phyloP scores from a whole-genome alignment of 2,329 filamentous ascomycete species.

The Pseudogymnoascus sp. region DNA sequence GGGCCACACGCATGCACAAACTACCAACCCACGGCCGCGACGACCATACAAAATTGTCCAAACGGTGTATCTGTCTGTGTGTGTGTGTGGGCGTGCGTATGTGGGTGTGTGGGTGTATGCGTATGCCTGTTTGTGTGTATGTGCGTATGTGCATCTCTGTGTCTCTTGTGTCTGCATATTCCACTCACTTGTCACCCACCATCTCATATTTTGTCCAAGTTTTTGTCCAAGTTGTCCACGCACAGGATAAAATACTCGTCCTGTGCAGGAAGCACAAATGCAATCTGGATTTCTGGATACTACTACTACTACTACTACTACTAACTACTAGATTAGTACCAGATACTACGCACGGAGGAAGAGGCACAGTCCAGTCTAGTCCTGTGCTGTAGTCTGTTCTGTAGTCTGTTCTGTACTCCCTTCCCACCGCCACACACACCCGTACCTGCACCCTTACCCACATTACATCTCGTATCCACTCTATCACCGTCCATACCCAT shows the following conservation, averaged over 20 bases:
- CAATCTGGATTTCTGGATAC: no score
- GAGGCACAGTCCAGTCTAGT: conserved; percentile 2
- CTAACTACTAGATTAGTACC: not conserved
- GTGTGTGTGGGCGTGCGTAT: not conserved
- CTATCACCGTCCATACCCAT: not conserved
- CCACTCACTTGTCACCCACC: not conserved
- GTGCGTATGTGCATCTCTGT: not conserved
- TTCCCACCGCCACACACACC: not conserved
- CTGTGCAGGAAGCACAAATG: not conserved
- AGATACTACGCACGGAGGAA: not conserved
- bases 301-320: not conserved
- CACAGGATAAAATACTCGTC: not conserved
- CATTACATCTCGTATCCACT: not conserved
- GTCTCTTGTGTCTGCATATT: not conserved
- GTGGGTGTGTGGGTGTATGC: not conserved
- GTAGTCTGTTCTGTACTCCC: not conserved
- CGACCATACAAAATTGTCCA: not conserved
- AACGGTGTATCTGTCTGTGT: not conserved
- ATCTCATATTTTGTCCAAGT: not conserved
- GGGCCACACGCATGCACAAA: not conserved
- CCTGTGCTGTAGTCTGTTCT: not conserved
- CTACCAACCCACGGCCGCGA: not conserved
- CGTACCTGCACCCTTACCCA: conserved; percentile 5
- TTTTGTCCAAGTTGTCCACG: not conserved
- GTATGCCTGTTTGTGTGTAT: no score